Percentiles rank a stretch among this genome's conserved stretches.
These are phyloP conservation scores for Tulasnella sp. DNA, from an alignment of 768 basidiomycete species.

Conservation along the genomic window DNA sequence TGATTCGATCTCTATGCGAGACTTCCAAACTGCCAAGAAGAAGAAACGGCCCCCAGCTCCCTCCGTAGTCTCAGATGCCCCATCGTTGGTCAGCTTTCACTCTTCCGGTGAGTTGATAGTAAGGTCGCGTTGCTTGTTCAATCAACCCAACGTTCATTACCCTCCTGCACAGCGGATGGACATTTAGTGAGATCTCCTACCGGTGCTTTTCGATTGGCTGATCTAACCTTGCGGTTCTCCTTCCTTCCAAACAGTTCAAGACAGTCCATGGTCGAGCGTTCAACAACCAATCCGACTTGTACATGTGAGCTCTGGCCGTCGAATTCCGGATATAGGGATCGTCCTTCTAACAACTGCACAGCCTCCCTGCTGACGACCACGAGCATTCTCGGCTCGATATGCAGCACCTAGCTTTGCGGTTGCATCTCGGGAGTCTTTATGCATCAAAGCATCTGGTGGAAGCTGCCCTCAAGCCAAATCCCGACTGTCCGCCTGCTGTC, in stretches of 20 bases:
- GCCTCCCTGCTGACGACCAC: slow-evolving; percentile 29
- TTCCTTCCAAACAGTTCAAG: slow-evolving; percentile 16
- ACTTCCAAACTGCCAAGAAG: neutral
- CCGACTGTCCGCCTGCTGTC: neutral
- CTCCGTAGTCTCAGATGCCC: slow-evolving; percentile 8
- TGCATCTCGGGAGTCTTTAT: slow-evolving; percentile 13
- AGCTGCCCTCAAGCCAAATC: neutral
- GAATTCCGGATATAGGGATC: neutral
- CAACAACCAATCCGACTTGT: slow-evolving; percentile 17
- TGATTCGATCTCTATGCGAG: slow-evolving; percentile 27
- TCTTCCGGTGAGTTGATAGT: slow-evolving; percentile 14
- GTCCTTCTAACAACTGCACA: neutral
- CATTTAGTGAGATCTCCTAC: slow-evolving; percentile 16
- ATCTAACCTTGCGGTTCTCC: neutral
- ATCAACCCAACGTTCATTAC: neutral
- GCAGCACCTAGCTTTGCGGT: slow-evolving; percentile 9
- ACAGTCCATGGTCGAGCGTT: slow-evolving; percentile 15
- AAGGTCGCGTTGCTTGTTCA: neutral
- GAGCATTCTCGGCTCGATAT: slow-evolving; percentile 27
- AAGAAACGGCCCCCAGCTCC: neutral
- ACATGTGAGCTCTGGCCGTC: neutral
- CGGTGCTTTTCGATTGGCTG: neutral
- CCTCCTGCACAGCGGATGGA: slow-evolving; percentile 1
- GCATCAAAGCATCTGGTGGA: slow-evolving; percentile 8
- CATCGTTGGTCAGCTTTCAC: slow-evolving; percentile 23